Evolutionary conservation across 768 basidiomycete genomes (phyloP).

Genomic region (Trametes punicea): DNA sequence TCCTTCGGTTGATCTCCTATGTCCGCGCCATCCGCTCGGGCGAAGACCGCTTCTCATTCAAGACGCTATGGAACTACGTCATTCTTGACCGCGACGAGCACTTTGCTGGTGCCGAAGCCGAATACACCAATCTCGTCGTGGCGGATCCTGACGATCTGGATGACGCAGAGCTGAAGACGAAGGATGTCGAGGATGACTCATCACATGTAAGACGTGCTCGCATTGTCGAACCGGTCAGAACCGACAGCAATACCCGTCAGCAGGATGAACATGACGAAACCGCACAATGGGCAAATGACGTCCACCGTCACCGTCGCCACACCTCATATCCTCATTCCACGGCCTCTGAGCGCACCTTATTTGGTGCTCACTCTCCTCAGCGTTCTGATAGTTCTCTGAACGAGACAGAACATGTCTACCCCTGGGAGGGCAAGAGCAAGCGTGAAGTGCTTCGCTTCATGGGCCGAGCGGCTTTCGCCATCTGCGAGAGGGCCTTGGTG

Average conservation of each 20-base stretch:
- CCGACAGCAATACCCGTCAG: conserved; percentile 17
- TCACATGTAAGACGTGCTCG: conserved; percentile 22
- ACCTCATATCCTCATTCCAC: conserved; percentile 44
- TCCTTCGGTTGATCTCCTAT: conserved; percentile 52
- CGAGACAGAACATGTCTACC: conserved; percentile 27
- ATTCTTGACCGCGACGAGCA: conserved; percentile 46
- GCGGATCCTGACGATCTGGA: conserved; percentile 58
- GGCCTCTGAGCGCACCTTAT: conserved; percentile 52
- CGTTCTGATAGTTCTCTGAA: conserved; percentile 60
- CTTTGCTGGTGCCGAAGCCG: conserved; percentile 30
- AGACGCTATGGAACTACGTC: conserved; percentile 54
- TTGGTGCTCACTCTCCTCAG: conserved; percentile 45
- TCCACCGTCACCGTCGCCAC: conserved; percentile 33
- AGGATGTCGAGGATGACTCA: conserved; percentile 18
- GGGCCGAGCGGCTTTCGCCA: conserved; percentile 47
- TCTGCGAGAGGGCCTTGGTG: conserved; percentile 61
- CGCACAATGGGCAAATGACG: conserved; percentile 53
- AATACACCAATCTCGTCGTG: conserved; percentile 57
- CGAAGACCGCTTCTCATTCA: conserved; percentile 43
- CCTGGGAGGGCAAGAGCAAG: conserved; percentile 19
- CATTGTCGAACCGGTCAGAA: conserved; percentile 27
- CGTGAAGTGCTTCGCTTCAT: conserved; percentile 36
- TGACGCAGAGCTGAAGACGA: conserved; percentile 39
- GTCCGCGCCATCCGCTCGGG: conserved; percentile 32
- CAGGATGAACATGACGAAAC: conserved; percentile 39